Evolutionary conservation across 2,329 filamentous ascomycete species (phyloP).

Genomic region (Calonectria honghensis): DNA sequence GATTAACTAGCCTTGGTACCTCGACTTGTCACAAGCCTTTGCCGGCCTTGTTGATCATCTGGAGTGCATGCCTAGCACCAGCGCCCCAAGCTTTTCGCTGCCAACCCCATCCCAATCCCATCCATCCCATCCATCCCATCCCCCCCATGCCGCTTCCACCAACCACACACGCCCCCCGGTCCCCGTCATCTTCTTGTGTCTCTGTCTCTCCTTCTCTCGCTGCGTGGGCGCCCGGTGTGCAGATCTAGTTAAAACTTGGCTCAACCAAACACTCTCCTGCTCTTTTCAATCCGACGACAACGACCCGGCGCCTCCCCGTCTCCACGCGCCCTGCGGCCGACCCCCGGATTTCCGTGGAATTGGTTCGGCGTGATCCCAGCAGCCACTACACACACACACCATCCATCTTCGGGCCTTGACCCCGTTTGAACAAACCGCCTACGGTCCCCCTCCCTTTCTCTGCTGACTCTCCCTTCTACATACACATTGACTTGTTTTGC

Average conservation of each 20-base stretch:
- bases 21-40: background rate
- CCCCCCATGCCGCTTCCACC: background rate
- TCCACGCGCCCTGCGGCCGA: slow-evolving; percentile 17
- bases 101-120: background rate
- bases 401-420: slow-evolving; percentile 34
- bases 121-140: background rate
- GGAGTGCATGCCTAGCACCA: slow-evolving; percentile 34
- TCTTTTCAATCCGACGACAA: slow-evolving; percentile 26
- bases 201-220: background rate
- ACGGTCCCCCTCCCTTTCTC: slow-evolving; percentile 36
- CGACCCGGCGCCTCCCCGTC: slow-evolving; percentile 24
- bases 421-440: slow-evolving; percentile 37
- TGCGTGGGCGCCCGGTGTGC: slow-evolving; percentile 43
- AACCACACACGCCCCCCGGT: background rate
- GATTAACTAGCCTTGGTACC: slow-evolving; percentile 2
- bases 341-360: slow-evolving; percentile 56
- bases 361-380: slow-evolving; percentile 54
- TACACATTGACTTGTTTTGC: slow-evolving; percentile 27
- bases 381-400: slow-evolving; percentile 37
- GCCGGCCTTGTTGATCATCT: slow-evolving; percentile 31
- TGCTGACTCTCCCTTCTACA: slow-evolving; percentile 29
- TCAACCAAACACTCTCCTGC: slow-evolving; percentile 20
- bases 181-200: background rate
- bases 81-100: background rate
- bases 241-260: slow-evolving; percentile 37